phyloP scores from a whole-genome alignment of 1,284 basidiomycete species.

The Mycena sp. region DNA sequence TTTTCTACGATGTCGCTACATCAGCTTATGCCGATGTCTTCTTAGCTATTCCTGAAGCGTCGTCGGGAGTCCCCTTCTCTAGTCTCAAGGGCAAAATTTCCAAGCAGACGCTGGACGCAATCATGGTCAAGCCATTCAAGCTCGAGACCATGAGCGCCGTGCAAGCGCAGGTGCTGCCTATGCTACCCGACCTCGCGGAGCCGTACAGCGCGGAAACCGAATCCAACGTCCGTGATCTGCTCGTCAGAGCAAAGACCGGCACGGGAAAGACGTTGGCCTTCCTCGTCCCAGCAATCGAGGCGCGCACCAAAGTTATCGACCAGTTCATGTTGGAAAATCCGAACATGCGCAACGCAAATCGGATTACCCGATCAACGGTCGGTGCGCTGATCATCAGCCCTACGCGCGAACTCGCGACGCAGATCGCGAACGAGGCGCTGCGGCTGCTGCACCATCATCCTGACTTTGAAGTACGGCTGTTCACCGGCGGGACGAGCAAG shows the following conservation, averaged over 20 bases:
- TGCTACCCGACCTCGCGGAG: constrained; percentile 66
- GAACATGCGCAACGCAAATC: constrained; percentile 2
- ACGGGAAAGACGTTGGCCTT: constrained; percentile 95
- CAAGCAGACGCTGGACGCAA: constrained; percentile 63
- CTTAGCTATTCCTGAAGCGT: neutral
- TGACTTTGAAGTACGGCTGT: constrained; percentile 76
- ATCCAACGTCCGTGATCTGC: constrained; percentile 61
- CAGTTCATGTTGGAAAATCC: constrained; percentile 47
- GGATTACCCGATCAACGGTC: constrained; percentile 58
- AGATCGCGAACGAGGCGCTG: constrained; percentile 90
- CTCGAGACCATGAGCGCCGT: constrained; percentile 86
- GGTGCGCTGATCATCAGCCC: constrained; percentile 92
- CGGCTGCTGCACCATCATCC: constrained; percentile 74
- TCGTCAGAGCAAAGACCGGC: constrained; percentile 92
- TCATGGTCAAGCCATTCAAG: constrained; percentile 76
- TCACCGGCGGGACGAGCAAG: constrained; percentile 86
- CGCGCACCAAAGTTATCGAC: constrained; percentile 65
- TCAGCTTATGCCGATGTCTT: neutral
- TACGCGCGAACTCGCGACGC: constrained; percentile 93
- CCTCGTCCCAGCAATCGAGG: constrained; percentile 89
- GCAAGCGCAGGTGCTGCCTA: constrained; percentile 82
- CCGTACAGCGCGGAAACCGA: constrained; percentile 52
- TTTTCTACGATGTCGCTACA: neutral
- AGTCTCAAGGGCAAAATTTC: constrained; percentile 45
- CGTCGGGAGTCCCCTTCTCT: neutral